Base-by-base conservation (phyloP, 768 basidiomycete genomes). In the Pisolithus albus region DNA sequence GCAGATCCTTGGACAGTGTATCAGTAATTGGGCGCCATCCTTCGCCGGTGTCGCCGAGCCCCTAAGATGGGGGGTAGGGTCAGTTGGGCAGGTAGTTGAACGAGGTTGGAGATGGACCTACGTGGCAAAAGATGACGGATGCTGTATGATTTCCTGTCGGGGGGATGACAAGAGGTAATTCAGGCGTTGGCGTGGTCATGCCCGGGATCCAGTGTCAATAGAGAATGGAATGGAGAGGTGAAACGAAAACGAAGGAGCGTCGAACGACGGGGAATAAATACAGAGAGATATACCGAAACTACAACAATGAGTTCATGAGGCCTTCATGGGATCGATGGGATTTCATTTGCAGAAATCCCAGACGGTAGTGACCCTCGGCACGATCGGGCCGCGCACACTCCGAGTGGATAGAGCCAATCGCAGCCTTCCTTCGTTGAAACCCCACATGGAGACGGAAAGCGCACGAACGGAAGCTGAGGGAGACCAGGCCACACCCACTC, bases 61-160 rank as follows among this genome's bases (percentile, higher is more conserved):
- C 87, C 86, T 90, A 37, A 15, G 7, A 53, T 28, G 44, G 15
- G 40, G 32, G 43, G 53, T 41, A 16, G 45, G 19, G 21, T 37
- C 42, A 53, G 58, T 21, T 26, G 16, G 32, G 21, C 21, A 30
- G 28, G 11, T 24, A 43, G n/a, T 4, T 3, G 11, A 24, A 23
- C 40, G 30, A 41, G 15, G 18, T 15, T 18, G 18, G 23, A 4
- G 19, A 1, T 47, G 46, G 42, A 49, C 86, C 60, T 65, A 92
- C 92, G 77, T 96, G 93, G 38, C 92, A 70, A 66, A 95, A 92
- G 61, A 95, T 86, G 56, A 95, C 81, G 0, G 90, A 92, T 7
- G 90, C 88, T 7, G 88, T 84, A 67, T 95, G 92, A 56, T 77
- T 81, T 37, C 72, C 61, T 39, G 71, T 62, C 10, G 88, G 72